phyloP scores from a whole-genome alignment of 1,139 yeast genomes.

The Pichia sp. region DNA sequence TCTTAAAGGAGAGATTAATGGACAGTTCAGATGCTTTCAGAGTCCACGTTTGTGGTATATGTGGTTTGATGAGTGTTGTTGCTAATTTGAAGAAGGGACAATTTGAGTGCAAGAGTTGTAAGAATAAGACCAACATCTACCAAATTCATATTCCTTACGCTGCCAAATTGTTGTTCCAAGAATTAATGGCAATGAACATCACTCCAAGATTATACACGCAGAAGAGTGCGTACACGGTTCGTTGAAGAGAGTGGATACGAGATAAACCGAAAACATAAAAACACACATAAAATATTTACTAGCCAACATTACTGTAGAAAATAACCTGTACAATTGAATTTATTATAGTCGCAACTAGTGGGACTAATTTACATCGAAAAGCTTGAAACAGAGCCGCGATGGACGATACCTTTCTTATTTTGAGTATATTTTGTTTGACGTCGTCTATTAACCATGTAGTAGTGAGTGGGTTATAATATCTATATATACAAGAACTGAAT shows the following conservation, averaged over 20 bases:
- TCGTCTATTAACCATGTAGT: too few species aligned
- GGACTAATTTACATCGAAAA: too few species aligned
- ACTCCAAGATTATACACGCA: conserved; percentile 78
- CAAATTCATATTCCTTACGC: conserved; percentile 98
- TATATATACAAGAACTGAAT: not conserved
- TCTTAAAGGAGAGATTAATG: conserved; percentile 94
- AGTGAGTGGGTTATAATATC: too few species aligned
- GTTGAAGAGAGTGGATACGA: conserved; percentile 12
- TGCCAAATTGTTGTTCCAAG: conserved; percentile 94
- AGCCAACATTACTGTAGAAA: too few species aligned
- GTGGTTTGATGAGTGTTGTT: conserved; percentile 97
- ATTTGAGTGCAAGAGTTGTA: conserved; percentile 97
- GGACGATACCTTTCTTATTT: too few species aligned
- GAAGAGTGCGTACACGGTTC: conserved; percentile 25
- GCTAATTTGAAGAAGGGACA: conserved; percentile 96
- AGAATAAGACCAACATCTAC: conserved; percentile 95
- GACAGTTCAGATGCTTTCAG: conserved; percentile 98
- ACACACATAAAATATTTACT: too few species aligned
- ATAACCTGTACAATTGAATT: too few species aligned
- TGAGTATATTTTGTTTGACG: too few species aligned
- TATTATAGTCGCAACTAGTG: too few species aligned
- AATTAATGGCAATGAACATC: conserved; percentile 97
- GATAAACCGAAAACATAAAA: too few species aligned
- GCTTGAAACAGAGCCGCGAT: too few species aligned
- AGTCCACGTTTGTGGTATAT: conserved; percentile 95